Base-by-base conservation (phyloP, 177 flowering plant genomes). In the Tripterygium wilfordii region DNA sequence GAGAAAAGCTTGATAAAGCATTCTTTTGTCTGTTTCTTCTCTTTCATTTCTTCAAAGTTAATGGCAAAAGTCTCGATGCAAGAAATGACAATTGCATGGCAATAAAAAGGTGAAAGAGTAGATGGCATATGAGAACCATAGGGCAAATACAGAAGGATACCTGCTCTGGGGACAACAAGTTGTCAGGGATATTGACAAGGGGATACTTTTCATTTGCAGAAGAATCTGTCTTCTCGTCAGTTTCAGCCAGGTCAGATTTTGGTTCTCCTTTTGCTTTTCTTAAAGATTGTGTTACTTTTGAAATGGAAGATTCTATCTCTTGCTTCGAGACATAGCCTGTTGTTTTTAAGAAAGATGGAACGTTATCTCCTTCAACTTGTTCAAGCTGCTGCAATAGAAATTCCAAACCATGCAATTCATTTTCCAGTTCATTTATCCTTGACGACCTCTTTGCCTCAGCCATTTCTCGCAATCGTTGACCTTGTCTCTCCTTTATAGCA, bases 381-480 rank as follows among this genome's bases (percentile, higher is more conserved):
- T 64, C 72, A 17, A 92, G 79, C 71, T 83, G 88, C 57, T 68
- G 57, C 42, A 84, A 60, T 44, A 92, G 86, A 63, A 84, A 86
- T 29, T 82, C 87, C 69, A 92, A 64, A 42, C 85, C 89, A 43
- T 76, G 76, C 63, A 72, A 57, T 56, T 88, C 80, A 67, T 76
- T 86, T 66, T 92, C 97, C 38, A 89, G 72, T 57, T 92, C 97
- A 53, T 67, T 80, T 47, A 92, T 84, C 61, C 74, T 76, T 10
- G 94, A 86, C 26, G 70, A 69, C 65, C 87, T 82, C 77, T 85
- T 92, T 17, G 90, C 86, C 54, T 92, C 97, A 46, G 97, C 99
- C 97, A 94, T 87, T 61, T 89, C 96, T 54, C 92, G 73, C 57
- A 94, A 65, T 17, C 96, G 70, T 67, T 92, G 96, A 41, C 91